These are phyloP conservation scores for Botrytis fabae DNA, from an alignment of 2,329 filamentous ascomycete species.

Conservation along the genomic window DNA sequence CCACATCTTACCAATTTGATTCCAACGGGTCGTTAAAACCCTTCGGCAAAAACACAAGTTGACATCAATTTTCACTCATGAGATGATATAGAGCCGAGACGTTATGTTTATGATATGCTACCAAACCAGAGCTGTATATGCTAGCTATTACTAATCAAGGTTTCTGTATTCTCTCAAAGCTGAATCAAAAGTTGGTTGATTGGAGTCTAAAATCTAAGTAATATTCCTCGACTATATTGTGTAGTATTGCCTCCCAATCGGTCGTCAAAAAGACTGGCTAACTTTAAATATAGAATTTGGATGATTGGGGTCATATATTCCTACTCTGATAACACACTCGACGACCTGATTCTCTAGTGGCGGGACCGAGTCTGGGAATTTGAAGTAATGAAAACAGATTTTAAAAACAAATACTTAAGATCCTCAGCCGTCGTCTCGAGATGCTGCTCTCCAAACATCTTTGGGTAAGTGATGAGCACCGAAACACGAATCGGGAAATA, in stretches of 20 bases:
- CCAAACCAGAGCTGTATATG: too few species aligned
- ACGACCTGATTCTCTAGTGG: not conserved
- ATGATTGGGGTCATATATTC: not conserved
- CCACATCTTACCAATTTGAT: not conserved
- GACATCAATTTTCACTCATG: not conserved
- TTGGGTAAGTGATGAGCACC: not conserved
- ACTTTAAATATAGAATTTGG: not conserved
- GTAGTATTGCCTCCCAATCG: not conserved
- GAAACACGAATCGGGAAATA: not conserved
- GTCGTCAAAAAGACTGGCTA: not conserved
- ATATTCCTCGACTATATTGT: not conserved
- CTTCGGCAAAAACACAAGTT: not conserved
- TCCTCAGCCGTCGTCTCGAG: not conserved
- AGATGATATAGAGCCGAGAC: not conserved
- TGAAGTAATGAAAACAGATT: not conserved
- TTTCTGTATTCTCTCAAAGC: too few species aligned
- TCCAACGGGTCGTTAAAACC: not conserved
- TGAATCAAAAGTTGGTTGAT: not conserved
- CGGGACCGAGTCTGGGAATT: not conserved
- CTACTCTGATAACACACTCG: not conserved
- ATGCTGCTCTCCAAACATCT: not conserved
- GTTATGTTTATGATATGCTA: not conserved
- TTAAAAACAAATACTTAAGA: not conserved
- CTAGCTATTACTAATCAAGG: too few species aligned
- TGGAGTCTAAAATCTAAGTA: not conserved